Evolutionary conservation across 495 filamentous ascomycete genomes (phyloP), one percentile per base, ranked within the genome.

Genomic region (Poronia punctata): DNA sequence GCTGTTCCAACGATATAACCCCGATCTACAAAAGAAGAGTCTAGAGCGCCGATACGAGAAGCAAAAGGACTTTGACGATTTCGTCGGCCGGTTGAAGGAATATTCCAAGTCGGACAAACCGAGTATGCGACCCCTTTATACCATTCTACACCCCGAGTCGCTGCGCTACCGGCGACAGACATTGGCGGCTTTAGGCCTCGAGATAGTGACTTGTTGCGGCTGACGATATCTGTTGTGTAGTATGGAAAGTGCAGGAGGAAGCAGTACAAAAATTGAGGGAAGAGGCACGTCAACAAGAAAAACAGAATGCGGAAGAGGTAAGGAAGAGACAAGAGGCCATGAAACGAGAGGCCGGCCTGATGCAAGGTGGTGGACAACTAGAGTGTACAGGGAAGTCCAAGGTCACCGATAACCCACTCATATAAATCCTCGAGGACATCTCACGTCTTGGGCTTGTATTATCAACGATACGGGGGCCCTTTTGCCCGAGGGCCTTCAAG

Each of bases 91-190:
- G 49, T 63, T 98, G 56, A 94, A 89, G 72, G 74, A 89, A 50
- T 85, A 89, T 68, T 85, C 86, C 7, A 95, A 90, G 61, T 88
- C 83, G 1, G 78, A 88, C 56, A 95, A 93, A 64, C 84, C 85
- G 26, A 93, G 61, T 68, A 54, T 17, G 67, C 52, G 1, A n/a
- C 27, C 19, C 23, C 14, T 12, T n/a, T n/a, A 0, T 6, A 18
- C 25, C 30, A 20, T 18, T 7, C 7, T 9, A 35, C 46, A 36
- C n/a, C 4, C 18, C 32, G 15, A 18, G 24, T n/a, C n/a, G n/a
- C n/a, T n/a, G n/a, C n/a, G n/a, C n/a, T n/a, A n/a, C n/a, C n/a
- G n/a, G n/a, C n/a, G n/a, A n/a, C n/a, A n/a, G n/a, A n/a, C n/a
- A n/a, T n/a, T n/a, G n/a, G n/a, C n/a, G n/a, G n/a, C n/a, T n/a